Evolutionary conservation across 75 land plant species (phyloP), one percentile per base, ranked within the genome.

Genomic region (Isoetes taiwanensis): DNA sequence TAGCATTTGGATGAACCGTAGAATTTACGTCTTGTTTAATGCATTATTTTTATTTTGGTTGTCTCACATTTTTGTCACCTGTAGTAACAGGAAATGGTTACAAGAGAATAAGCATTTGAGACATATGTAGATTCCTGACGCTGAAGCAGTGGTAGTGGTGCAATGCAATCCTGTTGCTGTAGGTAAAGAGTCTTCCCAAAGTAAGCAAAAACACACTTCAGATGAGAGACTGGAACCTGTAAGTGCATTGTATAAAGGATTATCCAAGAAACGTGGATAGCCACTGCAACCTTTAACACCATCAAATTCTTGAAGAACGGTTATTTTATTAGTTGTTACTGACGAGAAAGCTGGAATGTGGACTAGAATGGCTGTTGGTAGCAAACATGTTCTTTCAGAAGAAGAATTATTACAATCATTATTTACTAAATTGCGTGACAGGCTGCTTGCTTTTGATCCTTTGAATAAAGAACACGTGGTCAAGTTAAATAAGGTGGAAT

Each of bases 61-160:
- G n/a, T n/a, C n/a, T n/a, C n/a, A n/a, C n/a, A n/a, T n/a, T n/a
- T n/a, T n/a, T n/a, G n/a, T n/a, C n/a, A n/a, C n/a, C n/a, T n/a
- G n/a, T n/a, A n/a, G n/a, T n/a, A n/a, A n/a, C 78, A 94, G 99
- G 78, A 94, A 94, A 61, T 78, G 89, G 76, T 67, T 94, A 2
- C 70, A 85, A 53, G 86, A 94, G 50, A 89, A 88, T 67, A 85
- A 80, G 76, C 99, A 94, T 68, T 54, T 89, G 30, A 90, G 87
- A 60, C 89, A 94, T 64, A 70, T 94, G 77, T 80, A 81, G 72
- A 89, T 94, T 52, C 99, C 99, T 38, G 80, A 85, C 55, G 85
- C 96, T 0, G 96, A 94, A 52, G 58, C 76, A 32, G 80, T 94
- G 48, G 90, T 94, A 14, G 90, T 94, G 26, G 96, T 94, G 50